phyloP scores from a whole-genome alignment of 257 asterid genomes.

The Forsythia viridissima region DNA sequence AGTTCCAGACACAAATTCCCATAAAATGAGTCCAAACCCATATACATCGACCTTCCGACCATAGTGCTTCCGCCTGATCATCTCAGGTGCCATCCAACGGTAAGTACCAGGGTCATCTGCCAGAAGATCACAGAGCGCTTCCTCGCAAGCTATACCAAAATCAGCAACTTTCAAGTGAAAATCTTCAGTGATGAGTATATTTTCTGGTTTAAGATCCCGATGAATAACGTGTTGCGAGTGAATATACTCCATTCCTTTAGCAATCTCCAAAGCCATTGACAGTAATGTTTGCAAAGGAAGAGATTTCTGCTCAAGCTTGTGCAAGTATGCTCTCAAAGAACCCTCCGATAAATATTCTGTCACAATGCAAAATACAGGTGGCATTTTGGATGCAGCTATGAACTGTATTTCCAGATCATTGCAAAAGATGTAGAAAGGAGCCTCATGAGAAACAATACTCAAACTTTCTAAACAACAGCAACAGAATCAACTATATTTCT shows the following conservation, averaged over 20 bases:
- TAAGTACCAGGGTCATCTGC: slow-evolving; percentile 79
- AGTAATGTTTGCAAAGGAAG: slow-evolving; percentile 50
- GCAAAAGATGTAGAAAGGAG: slow-evolving; percentile 15
- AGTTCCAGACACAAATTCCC: slow-evolving; percentile 72
- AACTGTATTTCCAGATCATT: slow-evolving; percentile 44
- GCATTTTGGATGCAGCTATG: slow-evolving; percentile 55
- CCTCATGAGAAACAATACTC: neutral
- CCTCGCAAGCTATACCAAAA: slow-evolving; percentile 77
- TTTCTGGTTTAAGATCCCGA: slow-evolving; percentile 74
- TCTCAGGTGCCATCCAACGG: slow-evolving; percentile 93
- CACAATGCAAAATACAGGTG: slow-evolving; percentile 57
- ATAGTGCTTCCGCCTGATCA: slow-evolving; percentile 59
- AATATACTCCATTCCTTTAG: slow-evolving; percentile 65
- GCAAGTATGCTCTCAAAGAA: slow-evolving; percentile 64
- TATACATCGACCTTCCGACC: slow-evolving; percentile 69
- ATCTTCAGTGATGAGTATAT: slow-evolving; percentile 57
- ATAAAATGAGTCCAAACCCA: slow-evolving; percentile 68
- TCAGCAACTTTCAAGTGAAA: slow-evolving; percentile 67
- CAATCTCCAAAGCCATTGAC: slow-evolving; percentile 62
- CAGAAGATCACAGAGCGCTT: slow-evolving; percentile 57
- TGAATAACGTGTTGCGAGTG: slow-evolving; percentile 69
- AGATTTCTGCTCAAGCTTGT: slow-evolving; percentile 52
- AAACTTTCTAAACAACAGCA: neutral
- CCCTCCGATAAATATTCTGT: slow-evolving; percentile 71
- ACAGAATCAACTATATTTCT: neutral